These are phyloP conservation scores for Sisymbrium irio DNA, from an alignment of 345 rosid species.

Conservation along the genomic window DNA sequence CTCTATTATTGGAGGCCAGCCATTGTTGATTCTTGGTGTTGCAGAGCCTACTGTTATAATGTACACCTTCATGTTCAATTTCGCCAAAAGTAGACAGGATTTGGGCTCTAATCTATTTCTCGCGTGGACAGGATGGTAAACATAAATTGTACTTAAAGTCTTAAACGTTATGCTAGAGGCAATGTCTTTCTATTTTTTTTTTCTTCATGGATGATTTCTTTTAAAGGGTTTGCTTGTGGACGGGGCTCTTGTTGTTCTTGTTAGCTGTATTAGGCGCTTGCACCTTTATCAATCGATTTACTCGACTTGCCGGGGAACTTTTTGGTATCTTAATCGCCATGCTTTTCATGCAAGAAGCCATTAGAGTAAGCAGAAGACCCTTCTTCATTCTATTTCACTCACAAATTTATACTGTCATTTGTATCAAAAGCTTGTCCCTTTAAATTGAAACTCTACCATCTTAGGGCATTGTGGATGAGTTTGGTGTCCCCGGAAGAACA, in stretches of 20 bases:
- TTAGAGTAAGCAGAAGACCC: conserved; percentile 49
- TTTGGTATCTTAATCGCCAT: conserved; percentile 93
- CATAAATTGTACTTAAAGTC: background rate
- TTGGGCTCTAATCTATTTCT: conserved; percentile 82
- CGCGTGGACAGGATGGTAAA: conserved; percentile 96
- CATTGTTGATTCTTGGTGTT: conserved; percentile 88
- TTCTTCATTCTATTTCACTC: background rate
- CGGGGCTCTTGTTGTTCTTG: conserved; percentile 79
- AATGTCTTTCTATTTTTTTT: background rate
- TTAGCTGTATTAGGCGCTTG: conserved; percentile 87
- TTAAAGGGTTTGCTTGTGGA: conserved; percentile 93
- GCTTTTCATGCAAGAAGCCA: conserved; percentile 95
- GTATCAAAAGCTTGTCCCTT: background rate
- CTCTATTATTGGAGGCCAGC: conserved; percentile 87
- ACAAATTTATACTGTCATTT: background rate
- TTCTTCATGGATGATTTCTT: background rate
- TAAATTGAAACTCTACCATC: conserved; percentile 1
- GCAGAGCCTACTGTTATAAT: conserved; percentile 97
- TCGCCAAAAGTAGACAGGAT: conserved; percentile 70
- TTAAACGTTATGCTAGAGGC: background rate
- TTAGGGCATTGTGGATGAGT: conserved; percentile 87
- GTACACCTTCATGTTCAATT: conserved; percentile 95
- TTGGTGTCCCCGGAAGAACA: conserved; percentile 73
- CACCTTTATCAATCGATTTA: conserved; percentile 89
- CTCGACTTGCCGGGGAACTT: conserved; percentile 88